Evolutionary conservation across 2,329 filamentous ascomycete genomes (phyloP).

Genomic region (Aspergillus floridensis): DNA sequence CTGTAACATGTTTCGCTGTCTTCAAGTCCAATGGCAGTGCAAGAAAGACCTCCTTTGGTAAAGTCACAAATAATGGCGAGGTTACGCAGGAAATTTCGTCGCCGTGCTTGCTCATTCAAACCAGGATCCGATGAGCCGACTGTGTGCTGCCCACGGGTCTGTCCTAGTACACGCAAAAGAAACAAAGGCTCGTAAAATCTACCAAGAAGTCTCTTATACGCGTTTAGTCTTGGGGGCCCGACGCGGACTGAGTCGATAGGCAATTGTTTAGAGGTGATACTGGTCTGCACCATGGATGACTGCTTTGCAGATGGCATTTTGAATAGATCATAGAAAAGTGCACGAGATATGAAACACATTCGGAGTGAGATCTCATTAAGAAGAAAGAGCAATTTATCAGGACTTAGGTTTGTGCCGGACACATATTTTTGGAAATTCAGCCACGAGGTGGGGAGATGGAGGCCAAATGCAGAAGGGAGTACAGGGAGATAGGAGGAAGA

Average conservation of each 20-base stretch:
- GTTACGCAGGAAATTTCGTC: constrained; percentile 16
- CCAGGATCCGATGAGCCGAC: background rate
- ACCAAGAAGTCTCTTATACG: constrained; percentile 17
- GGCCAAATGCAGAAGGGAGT: background rate
- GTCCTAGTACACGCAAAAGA: constrained; percentile 24
- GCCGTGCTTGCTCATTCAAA: constrained; percentile 5
- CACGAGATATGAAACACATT: background rate
- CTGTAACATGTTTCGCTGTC: constrained; percentile 28
- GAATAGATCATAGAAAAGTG: background rate
- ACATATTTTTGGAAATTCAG: background rate
- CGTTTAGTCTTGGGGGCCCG: constrained; percentile 7
- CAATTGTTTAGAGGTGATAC: background rate
- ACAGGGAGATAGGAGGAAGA: constrained; percentile 1
- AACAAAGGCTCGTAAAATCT: constrained; percentile 44
- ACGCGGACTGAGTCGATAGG: constrained; percentile 4
- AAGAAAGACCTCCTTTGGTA: constrained; percentile 46
- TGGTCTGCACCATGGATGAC: background rate
- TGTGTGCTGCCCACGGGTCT: constrained; percentile 13
- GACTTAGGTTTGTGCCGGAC: background rate
- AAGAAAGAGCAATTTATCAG: background rate
- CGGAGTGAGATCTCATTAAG: background rate
- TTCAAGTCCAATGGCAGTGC: constrained; percentile 48
- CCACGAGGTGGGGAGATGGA: background rate
- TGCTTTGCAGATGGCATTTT: constrained; percentile 1
- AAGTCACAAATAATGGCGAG: constrained; percentile 48